These are phyloP conservation scores for Gynostemma pentaphyllum DNA, from an alignment of 306 rosid genomes.

Conservation along the genomic window DNA sequence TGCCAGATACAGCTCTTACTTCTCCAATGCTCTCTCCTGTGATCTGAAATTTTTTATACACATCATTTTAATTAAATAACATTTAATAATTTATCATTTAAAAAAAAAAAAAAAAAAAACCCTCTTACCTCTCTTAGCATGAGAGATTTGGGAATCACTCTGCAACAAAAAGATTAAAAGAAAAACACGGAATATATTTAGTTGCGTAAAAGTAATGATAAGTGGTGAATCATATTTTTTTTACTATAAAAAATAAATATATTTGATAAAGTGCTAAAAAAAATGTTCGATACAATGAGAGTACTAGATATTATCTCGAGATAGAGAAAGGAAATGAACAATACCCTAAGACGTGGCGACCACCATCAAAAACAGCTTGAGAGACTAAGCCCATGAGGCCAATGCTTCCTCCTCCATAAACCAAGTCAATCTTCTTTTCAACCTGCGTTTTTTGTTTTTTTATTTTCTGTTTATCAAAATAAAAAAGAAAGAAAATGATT, in stretches of 20 bases:
- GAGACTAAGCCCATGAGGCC: slow-evolving; percentile 89
- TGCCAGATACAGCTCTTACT: slow-evolving; percentile 70
- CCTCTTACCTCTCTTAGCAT: slow-evolving; percentile 75
- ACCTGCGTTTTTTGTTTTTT: slow-evolving; percentile 33
- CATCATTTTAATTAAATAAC: not conserved
- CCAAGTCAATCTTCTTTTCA: slow-evolving; percentile 84
- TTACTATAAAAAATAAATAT: no score
- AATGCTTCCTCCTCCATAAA: slow-evolving; percentile 97
- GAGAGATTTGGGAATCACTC: slow-evolving; percentile 80
- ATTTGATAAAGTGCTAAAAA: no score
- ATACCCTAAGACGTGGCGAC: slow-evolving; percentile 98
- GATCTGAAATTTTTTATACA: slow-evolving; percentile 27
- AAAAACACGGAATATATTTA: no score
- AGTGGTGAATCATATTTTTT: no score
- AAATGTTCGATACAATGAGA: no score
- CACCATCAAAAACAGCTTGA: slow-evolving; percentile 80
- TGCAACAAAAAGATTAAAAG: slow-evolving; percentile 18
- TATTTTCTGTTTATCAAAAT: no score
- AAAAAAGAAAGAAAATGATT: not conserved
- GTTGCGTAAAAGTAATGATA: no score
- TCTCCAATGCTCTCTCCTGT: slow-evolving; percentile 85
- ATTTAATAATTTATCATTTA: not conserved
- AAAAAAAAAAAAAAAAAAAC: not conserved
- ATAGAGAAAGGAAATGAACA: not conserved
- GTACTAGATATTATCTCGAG: no score